Conservation (phyloP, 2,329 filamentous ascomycete genomes). For the Colletotrichum magnum region DNA sequence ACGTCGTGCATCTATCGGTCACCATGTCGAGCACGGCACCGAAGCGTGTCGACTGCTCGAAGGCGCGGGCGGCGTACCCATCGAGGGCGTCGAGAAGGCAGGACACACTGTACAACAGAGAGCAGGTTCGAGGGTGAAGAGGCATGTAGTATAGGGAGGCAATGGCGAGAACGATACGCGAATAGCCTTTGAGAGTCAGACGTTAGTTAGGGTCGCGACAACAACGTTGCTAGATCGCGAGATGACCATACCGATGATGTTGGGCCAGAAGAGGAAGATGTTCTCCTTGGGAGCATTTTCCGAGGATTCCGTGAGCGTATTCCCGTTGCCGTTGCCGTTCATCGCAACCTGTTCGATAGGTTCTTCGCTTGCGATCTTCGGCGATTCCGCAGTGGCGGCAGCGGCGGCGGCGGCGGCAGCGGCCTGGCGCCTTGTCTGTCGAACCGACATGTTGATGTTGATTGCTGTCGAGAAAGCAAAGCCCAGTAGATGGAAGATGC, state of each 20-base stretch:
- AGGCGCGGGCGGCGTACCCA: conserved; percentile 85
- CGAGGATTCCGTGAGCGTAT: conserved; percentile 51
- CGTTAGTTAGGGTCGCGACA: conserved; percentile 6
- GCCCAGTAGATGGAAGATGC: conserved; percentile 12
- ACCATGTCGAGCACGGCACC: conserved; percentile 99
- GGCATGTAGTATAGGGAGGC: conserved; percentile 99
- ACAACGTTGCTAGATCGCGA: neutral
- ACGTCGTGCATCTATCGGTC: conserved; percentile 96
- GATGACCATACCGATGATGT: conserved; percentile 77
- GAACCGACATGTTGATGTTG: conserved; percentile 52
- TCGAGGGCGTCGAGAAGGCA: conserved; percentile 96
- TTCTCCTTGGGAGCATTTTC: conserved; percentile 71
- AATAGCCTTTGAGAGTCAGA: conserved; percentile 71
- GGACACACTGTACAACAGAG: conserved; percentile 90
- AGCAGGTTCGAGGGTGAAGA: conserved; percentile 95
- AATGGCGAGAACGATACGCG: conserved; percentile 83
- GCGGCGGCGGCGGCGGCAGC: conserved; percentile 47
- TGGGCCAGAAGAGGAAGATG: conserved; percentile 86
- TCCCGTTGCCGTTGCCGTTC: conserved; percentile 63
- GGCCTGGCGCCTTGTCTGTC: conserved; percentile 56
- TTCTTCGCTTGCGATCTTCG: conserved; percentile 21
- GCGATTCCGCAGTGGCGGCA: conserved; percentile 19
- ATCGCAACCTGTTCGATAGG: conserved; percentile 44
- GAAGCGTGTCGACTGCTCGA: conserved; percentile 93
- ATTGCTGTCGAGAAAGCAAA: neutral